A percentile compares a stretch with the other conserved stretches of the same genome.
phyloP scores from a whole-genome alignment of 2,329 filamentous ascomycete species.

The Colletotrichum phormii region DNA sequence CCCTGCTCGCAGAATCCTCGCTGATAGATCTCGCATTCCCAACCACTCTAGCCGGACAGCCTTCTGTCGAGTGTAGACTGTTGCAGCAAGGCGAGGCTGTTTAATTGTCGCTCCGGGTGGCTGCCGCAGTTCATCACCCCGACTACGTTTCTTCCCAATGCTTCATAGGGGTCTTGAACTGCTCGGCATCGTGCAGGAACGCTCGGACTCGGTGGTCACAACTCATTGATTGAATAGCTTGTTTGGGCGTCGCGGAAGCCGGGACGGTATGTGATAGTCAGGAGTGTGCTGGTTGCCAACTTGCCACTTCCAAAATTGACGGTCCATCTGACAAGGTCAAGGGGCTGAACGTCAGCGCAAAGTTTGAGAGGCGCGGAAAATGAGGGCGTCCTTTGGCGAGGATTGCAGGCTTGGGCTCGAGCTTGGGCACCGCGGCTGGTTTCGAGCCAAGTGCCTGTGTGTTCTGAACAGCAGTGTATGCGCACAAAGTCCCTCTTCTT shows the following conservation, averaged over 20 bases:
- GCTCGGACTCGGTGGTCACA: conserved; percentile 26
- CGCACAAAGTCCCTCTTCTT: neutral
- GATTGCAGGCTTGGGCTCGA: conserved; percentile 18
- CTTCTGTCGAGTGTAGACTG: neutral
- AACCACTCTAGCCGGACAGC: neutral
- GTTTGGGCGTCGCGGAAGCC: conserved; percentile 30
- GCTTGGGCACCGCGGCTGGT: conserved; percentile 20
- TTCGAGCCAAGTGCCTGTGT: conserved; percentile 26
- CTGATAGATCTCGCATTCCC: neutral
- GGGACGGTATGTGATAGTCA: conserved; percentile 28
- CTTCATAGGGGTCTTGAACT: conserved; percentile 1
- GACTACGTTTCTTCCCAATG: neutral
- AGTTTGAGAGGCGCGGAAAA: conserved; percentile 21
- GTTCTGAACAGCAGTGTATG: neutral
- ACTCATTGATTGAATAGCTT: conserved; percentile 7
- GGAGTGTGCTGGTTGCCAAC: conserved; percentile 24
- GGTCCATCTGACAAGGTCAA: conserved; percentile 33
- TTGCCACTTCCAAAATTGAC: conserved; percentile 32
- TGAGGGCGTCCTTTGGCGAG: conserved; percentile 18
- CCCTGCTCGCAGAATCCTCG: neutral
- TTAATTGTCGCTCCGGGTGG: neutral
- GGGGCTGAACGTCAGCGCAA: conserved; percentile 24
- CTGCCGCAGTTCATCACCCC: neutral
- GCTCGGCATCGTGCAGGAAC: conserved; percentile 7
- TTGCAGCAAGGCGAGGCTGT: neutral